Percentiles rank a stretch among this genome's conserved stretches.
phyloP scores from a whole-genome alignment of 768 basidiomycete genomes.

The Podaxis sp. region DNA sequence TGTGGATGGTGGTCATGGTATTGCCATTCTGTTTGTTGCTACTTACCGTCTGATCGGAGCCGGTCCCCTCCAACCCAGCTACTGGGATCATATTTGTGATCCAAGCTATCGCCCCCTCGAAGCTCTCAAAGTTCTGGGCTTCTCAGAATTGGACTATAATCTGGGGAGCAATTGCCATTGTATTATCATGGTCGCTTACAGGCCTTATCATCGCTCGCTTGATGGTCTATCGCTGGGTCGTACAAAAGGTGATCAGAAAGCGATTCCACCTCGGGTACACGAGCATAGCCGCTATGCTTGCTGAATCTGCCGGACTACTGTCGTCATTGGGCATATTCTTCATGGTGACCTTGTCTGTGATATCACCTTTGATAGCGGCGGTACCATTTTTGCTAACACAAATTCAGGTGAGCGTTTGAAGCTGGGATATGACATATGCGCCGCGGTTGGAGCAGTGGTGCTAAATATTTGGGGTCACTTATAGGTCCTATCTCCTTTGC shows the following conservation, averaged over 20 bases:
- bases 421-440: neutral
- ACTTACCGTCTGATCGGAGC: neutral
- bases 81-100: neutral
- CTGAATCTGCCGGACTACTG: neutral
- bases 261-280: neutral
- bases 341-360: neutral
- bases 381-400: slow-evolving; percentile 9
- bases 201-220: neutral
- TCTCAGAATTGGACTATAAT: neutral
- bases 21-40: neutral
- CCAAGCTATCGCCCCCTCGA: neutral
- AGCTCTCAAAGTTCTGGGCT: neutral
- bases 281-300: neutral
- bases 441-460: neutral
- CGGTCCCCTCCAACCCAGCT: neutral
- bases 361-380: slow-evolving; percentile 2
- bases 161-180: neutral
- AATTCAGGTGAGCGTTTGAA: neutral
- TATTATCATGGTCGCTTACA: neutral
- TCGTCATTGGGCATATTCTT: slow-evolving; percentile 3
- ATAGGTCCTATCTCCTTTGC: slow-evolving; percentile 3
- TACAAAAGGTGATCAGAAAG: neutral
- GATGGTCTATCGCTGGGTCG: neutral
- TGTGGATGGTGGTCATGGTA: neutral
- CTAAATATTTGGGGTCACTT: neutral